Evolutionary conservation across 2,329 filamentous ascomycete genomes (phyloP).

Genomic region (Alternaria alternata): DNA sequence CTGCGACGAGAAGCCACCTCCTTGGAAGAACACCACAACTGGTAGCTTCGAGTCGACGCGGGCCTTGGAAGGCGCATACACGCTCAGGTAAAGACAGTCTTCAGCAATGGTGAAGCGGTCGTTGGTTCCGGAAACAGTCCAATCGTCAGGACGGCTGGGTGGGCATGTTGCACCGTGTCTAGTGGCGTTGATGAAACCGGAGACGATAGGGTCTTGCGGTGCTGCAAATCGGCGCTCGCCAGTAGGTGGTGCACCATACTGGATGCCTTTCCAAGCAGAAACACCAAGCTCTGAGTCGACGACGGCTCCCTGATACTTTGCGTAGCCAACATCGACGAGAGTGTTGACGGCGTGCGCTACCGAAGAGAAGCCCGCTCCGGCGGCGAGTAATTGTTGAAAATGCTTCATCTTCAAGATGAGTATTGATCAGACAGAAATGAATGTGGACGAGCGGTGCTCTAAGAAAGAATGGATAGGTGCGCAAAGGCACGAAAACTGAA

Average conservation of each 20-base stretch:
- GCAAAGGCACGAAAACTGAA: neutral
- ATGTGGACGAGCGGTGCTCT: neutral
- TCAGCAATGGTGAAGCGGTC: conserved; percentile 54
- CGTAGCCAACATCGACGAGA: conserved; percentile 69
- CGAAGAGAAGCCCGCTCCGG: conserved; percentile 4
- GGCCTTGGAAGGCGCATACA: conserved; percentile 66
- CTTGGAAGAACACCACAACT: conserved; percentile 67
- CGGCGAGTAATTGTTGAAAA: conserved; percentile 3
- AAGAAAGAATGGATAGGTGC: neutral
- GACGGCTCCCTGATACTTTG: conserved; percentile 67
- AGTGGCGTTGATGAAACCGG: conserved; percentile 21
- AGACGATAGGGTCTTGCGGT: conserved; percentile 56
- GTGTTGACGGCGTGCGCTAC: conserved; percentile 41
- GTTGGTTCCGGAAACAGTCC: conserved; percentile 20
- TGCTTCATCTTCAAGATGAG: conserved; percentile 4
- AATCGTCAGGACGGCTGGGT: conserved; percentile 31
- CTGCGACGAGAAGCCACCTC: conserved; percentile 58
- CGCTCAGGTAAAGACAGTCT: conserved; percentile 74
- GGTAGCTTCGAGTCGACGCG: conserved; percentile 64
- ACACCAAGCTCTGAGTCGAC: conserved; percentile 60
- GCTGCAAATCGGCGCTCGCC: conserved; percentile 71
- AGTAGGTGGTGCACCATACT: conserved; percentile 74
- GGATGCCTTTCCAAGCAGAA: conserved; percentile 75
- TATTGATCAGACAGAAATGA: neutral
- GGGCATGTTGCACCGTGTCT: conserved; percentile 50